Evolutionary conservation across 2,329 filamentous ascomycete genomes (phyloP).

Genomic region (Xylaria sp.): DNA sequence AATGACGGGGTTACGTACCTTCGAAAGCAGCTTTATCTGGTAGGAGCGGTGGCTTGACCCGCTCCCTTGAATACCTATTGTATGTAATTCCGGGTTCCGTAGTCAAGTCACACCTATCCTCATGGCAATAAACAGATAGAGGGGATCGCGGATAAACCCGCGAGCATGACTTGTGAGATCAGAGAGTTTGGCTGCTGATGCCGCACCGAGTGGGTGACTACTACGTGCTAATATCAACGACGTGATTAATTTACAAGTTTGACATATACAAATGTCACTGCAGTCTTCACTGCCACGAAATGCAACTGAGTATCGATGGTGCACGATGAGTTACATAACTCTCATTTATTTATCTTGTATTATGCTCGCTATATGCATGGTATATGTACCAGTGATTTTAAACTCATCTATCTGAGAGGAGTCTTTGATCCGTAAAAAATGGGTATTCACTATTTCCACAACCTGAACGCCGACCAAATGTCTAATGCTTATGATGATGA

Average conservation of each 20-base stretch:
- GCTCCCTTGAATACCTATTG: too few relatives aligned
- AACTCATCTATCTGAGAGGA: conserved; percentile 8
- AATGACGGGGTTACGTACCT: too few relatives aligned
- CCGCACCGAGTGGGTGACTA: not conserved
- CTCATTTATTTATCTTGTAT: not conserved
- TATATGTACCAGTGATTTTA: not conserved
- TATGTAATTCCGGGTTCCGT: too few relatives aligned
- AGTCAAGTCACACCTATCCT: too few relatives aligned
- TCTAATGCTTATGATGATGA: not conserved
- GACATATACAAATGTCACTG: not conserved
- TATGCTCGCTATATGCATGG: conserved; percentile 1
- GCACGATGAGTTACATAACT: not conserved
- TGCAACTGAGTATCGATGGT: not conserved
- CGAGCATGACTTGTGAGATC: too few relatives aligned
- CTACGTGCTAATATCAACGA: too few relatives aligned
- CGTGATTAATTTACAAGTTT: too few relatives aligned
- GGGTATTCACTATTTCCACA: conserved; percentile 10
- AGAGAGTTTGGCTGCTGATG: not conserved
- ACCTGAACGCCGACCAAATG: conserved; percentile 15
- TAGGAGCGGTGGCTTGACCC: too few relatives aligned
- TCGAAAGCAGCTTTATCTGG: too few relatives aligned
- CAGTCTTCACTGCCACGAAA: not conserved
- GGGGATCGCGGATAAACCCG: too few relatives aligned
- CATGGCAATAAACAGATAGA: too few relatives aligned
- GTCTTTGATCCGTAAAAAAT: conserved; percentile 1